Base-by-base conservation (phyloP, 2,329 filamentous ascomycete species). In the Monilinia polystroma region DNA sequence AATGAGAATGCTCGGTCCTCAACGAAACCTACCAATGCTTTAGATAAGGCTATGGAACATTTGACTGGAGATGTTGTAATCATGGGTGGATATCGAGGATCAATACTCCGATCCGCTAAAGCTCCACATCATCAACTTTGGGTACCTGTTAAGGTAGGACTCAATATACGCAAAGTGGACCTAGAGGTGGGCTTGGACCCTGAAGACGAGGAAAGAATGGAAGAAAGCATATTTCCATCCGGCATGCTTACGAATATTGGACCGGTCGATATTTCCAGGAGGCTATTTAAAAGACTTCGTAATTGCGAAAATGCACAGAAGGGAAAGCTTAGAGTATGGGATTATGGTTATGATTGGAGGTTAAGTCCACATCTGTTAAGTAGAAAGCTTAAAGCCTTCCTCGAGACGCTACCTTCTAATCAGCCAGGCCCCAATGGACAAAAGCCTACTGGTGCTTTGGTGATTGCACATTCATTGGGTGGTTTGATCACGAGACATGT, bases 341-440 rank as follows among this genome's bases (percentile, higher is more conserved):
- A 97, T 73, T 98, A 94, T 75, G 93, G 93, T 23, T 98, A 97
- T 73, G 94, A 98, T 78, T 98, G 94, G 94, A 85, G 94, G 20
- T 80, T 97, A 51, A 95, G 91, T 70, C 94, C 94, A 0, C 85
- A 89, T 73, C 80, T 92, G 0, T 83, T 95, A 0, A 93, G 90
- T 3, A 81, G 83, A 56, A 86, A 86, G 68, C 80, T 98, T n/a
- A 85, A 89, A 47, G 79, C 84, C 23, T 97, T 91, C 73, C 80
- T 98, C 18, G 86, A 90, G 74, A 82, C 79, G 2, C 81, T 98
- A 0, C 90, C 90, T 0, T 93, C 87, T 63, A 97, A 97, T 74
- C 82, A 85, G 57, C 80, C 83, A 51, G 59, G 64, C 23, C 52
- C 51, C 20, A 66, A 68, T 3, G 82, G 79, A 11, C 75, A 76